Evolutionary conservation across 768 basidiomycete species (phyloP), one percentile per base, ranked within the genome.

Genomic region (Pisolithus marmoratus): DNA sequence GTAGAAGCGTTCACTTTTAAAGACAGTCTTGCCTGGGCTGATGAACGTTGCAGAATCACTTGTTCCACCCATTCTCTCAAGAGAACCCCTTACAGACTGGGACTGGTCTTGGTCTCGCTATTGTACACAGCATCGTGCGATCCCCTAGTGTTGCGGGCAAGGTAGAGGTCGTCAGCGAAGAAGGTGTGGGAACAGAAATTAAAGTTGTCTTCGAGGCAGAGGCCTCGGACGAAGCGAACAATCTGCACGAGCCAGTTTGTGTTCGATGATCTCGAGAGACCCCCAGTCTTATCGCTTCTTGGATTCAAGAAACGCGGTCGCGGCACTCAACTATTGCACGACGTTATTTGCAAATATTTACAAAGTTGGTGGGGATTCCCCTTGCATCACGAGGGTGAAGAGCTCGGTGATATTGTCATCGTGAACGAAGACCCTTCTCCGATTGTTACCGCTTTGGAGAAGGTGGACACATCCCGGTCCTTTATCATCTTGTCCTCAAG

Each of bases 11-110:
- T 56, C 45, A 37, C 50, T 48, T 5, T 3, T n/a, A 43, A 38
- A 27, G 15, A 24, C 19, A 6, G 8, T 23, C 49, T 9, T 48
- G 52, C 26, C 47, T 51, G 38, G 52, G 46, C 26, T 7, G 22
- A 43, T 17, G n/a, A 34, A 9, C 42, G 11, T 34, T 9, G 29
- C 57, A 89, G 87, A 93, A 96, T 60, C 90, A 94, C 70, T 75
- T 97, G 5, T 97, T 96, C 73, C 94, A 95, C 59, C 94, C 94
- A 0, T 97, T 97, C 71, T 93, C 93, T 1, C 94, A 97, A 72
- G 94, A 96, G 68, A 94, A 95, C 58, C 93, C 94, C 1, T 67
- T 95, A 5, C 92, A 94, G 61, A 84, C 91, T 1, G 94, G 94
- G 2, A 96, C 94, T 2, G 94, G 94, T 5, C 79, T 97, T 8